Conservation (phyloP, 148 eudicot genomes). For the Chenopodium formosanum region DNA sequence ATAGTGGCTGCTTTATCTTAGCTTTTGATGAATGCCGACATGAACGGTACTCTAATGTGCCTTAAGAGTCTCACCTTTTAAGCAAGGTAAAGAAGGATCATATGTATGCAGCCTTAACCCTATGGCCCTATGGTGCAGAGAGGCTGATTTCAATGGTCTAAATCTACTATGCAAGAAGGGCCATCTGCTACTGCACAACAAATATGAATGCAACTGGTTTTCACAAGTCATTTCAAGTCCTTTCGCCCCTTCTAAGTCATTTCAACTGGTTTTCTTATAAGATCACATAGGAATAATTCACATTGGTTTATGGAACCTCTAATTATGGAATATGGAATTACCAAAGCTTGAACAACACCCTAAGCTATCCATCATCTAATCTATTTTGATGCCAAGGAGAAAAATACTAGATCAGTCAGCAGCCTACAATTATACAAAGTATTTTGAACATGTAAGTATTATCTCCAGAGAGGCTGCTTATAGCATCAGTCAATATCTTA, state of each 20-base stretch:
- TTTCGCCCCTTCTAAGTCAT: background rate
- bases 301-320: background rate
- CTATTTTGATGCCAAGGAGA: constrained; percentile 7
- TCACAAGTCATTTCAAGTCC: background rate
- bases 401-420: background rate
- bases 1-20: background rate
- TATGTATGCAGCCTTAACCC: background rate
- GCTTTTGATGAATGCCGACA: background rate
- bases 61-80: background rate
- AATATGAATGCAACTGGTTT: background rate
- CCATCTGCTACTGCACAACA: background rate
- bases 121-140: background rate
- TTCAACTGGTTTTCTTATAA: background rate
- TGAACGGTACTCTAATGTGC: background rate
- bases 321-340: background rate
- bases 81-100: background rate
- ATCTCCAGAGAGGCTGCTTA: too few relatives aligned
- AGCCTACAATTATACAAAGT: background rate
- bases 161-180: background rate
- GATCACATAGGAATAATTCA: background rate
- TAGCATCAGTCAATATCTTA: background rate
- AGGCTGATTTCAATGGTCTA: too few relatives aligned
- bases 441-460: background rate
- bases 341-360: background rate
- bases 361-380: background rate